These are phyloP conservation scores for Chrysanthemum lavandulifolium DNA, from an alignment of 129 eudicot genomes.

Conservation along the genomic window DNA sequence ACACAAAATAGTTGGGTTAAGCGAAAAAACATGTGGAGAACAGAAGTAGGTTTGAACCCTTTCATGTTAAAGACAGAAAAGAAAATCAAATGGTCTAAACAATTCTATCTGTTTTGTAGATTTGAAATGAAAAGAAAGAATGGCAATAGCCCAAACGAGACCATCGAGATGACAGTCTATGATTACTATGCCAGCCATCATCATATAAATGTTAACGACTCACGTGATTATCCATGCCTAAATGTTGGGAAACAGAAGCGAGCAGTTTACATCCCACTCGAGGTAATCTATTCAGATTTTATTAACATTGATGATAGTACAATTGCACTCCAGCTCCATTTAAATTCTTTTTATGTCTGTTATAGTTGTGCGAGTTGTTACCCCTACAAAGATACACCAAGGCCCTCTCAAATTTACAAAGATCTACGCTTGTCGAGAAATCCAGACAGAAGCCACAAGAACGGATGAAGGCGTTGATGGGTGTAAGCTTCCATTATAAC, in stretches of 20 bases:
- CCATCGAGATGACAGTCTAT: constrained; percentile 54
- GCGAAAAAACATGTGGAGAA: constrained; percentile 64
- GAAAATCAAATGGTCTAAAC: not conserved
- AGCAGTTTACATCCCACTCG: constrained; percentile 72
- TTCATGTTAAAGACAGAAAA: not conserved
- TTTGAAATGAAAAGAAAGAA: constrained; percentile 51
- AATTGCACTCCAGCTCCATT: not conserved
- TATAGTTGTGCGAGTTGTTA: constrained; percentile 61
- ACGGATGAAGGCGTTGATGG: constrained; percentile 59
- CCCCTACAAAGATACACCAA: constrained; percentile 84
- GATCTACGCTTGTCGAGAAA: constrained; percentile 77
- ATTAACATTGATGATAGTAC: constrained; percentile 4
- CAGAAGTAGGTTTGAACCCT: constrained; percentile 45
- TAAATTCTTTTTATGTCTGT: not conserved
- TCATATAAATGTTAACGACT: constrained; percentile 38
- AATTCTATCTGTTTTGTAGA: constrained; percentile 31
- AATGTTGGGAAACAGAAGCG: constrained; percentile 83
- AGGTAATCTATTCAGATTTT: constrained; percentile 36
- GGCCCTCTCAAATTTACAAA: constrained; percentile 54
- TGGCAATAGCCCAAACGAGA: constrained; percentile 30
- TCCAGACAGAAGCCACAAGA: constrained; percentile 88
- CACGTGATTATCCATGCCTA: constrained; percentile 74
- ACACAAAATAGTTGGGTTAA: constrained; percentile 71
- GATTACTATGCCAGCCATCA: constrained; percentile 62
- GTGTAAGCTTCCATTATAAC: constrained; percentile 23